Conservation (phyloP, 2,329 filamentous ascomycete genomes). For the Aspergillus felis region DNA sequence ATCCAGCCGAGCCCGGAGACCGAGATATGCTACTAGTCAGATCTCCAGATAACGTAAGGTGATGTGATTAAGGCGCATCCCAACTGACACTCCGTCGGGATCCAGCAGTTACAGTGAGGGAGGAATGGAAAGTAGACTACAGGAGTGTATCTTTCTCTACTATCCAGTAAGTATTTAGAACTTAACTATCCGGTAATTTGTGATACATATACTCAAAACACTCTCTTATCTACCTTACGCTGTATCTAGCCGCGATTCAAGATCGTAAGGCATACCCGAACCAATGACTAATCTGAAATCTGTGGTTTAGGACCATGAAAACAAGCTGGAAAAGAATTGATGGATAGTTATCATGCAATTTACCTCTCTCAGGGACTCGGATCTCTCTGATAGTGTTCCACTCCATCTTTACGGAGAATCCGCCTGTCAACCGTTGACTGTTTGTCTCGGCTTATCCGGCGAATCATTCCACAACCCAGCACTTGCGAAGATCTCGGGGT, state of each 20-base stretch:
- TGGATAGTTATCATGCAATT: background rate
- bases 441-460: conserved; percentile 17
- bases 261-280: too few species aligned
- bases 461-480: conserved; percentile 9
- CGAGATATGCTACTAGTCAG: conserved; percentile 7
- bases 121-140: too few species aligned
- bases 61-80: background rate
- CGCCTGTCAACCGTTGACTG: background rate
- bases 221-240: background rate
- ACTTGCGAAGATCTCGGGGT: background rate
- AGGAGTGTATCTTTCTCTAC: background rate
- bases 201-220: background rate
- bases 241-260: too few species aligned
- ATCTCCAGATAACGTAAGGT: conserved; percentile 19
- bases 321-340: background rate
- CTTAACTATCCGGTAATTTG: background rate
- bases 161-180: background rate
- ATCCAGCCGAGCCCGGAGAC: conserved; percentile 17
- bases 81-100: background rate
- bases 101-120: background rate
- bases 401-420: background rate
- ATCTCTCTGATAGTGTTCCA: background rate
- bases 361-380: background rate
- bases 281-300: background rate
- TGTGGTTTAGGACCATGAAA: background rate